Conservation (phyloP, 768 basidiomycete species). For the Boletus barrowsii region DNA sequence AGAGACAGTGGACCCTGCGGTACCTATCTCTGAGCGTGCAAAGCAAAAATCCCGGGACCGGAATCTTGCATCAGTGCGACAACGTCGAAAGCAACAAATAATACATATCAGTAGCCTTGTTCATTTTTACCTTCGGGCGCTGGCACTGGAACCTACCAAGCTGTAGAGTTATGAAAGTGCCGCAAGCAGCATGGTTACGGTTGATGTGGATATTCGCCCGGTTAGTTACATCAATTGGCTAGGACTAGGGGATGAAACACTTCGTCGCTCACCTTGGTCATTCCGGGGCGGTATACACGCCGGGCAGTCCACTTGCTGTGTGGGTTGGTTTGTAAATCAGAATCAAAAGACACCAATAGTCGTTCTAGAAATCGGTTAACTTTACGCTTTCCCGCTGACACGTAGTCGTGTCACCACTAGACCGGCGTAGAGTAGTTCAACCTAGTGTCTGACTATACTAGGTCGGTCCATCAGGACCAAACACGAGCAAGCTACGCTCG, state of each 20-base stretch:
- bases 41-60: background rate
- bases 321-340: background rate
- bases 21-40: background rate
- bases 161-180: slow-evolving; percentile 13
- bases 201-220: background rate
- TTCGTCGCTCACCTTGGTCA: too few species aligned
- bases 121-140: slow-evolving; percentile 3
- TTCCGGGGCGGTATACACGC: too few species aligned
- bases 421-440: background rate
- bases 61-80: background rate
- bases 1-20: slow-evolving; percentile 1
- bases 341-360: background rate
- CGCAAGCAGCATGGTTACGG: too few species aligned
- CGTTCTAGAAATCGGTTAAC: background rate
- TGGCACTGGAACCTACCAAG: slow-evolving; percentile 20
- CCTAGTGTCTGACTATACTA: too few species aligned
- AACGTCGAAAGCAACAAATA: background rate
- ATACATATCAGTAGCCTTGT: background rate
- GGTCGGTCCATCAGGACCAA: too few species aligned
- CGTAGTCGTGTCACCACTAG: background rate
- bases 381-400: background rate
- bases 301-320: background rate
- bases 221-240: background rate
- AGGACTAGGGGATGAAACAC: background rate
- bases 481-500: too few species aligned